Conservation (phyloP, 2,329 filamentous ascomycete genomes). For the Chrysoporthe deuterocubensis region DNA sequence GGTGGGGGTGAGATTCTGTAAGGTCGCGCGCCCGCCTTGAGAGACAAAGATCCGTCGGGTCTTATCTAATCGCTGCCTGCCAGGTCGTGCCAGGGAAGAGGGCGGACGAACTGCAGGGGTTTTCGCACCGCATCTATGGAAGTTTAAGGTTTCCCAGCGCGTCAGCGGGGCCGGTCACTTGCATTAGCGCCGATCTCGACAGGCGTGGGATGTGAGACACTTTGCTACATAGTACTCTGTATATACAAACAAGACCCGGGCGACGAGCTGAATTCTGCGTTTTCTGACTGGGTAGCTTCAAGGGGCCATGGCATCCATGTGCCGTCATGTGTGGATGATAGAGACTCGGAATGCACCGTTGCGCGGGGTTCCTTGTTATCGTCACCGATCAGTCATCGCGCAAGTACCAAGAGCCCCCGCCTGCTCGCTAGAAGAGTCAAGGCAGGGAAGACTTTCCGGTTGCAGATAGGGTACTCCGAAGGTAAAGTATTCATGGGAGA, state of each 20-base stretch:
- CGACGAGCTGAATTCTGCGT: not conserved
- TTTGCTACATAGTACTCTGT: not conserved
- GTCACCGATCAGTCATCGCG: too few relatives aligned
- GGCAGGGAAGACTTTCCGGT: not conserved
- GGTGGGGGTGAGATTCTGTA: not conserved
- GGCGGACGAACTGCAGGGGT: not conserved
- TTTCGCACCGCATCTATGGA: constrained; percentile 4
- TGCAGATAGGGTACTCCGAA: not conserved
- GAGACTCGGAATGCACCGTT: too few relatives aligned
- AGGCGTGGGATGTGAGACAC: constrained; percentile 1
- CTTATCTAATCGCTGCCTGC: constrained; percentile 17
- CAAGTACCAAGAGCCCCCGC: too few relatives aligned
- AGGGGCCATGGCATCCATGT: too few relatives aligned
- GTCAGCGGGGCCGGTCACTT: constrained; percentile 22
- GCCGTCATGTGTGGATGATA: too few relatives aligned
- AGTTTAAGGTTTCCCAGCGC: constrained; percentile 23
- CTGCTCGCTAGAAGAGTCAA: too few relatives aligned
- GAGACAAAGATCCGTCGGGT: not conserved
- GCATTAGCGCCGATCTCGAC: constrained; percentile 30
- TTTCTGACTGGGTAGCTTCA: not conserved
- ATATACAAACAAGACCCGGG: not conserved
- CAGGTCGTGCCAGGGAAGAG: not conserved
- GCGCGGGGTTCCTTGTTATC: too few relatives aligned
- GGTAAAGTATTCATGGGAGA: too few relatives aligned
- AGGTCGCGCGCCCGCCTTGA: not conserved